Conservation (phyloP, 371 early-diverging fungal species). For the Circinella minor region DNA sequence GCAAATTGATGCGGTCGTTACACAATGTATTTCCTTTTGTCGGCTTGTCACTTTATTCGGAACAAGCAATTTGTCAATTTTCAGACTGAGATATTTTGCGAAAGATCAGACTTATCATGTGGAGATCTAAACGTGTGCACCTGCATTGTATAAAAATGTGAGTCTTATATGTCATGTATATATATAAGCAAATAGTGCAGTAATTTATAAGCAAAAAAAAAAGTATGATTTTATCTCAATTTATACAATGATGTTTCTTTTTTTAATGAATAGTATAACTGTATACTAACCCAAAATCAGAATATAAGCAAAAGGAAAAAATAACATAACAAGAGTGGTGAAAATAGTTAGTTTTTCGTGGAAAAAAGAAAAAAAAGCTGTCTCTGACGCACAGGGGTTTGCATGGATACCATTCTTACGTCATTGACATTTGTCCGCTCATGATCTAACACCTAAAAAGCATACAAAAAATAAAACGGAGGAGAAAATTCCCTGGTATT, state of each 20-base stretch:
- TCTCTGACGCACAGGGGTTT: constrained; percentile 9
- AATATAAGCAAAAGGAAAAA: not conserved
- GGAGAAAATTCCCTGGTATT: not conserved
- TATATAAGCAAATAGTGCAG: no score
- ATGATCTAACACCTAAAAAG: not conserved
- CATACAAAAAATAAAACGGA: not conserved
- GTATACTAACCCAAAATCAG: no score
- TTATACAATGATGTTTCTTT: no score
- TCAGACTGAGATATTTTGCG: not conserved
- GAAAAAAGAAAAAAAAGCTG: not conserved
- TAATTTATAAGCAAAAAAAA: no score
- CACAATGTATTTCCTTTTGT: not conserved
- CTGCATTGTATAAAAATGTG: no score
- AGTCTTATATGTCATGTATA: no score
- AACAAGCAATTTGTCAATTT: not conserved
- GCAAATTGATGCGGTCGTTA: not conserved
- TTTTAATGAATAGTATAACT: no score
- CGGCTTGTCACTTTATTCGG: not conserved
- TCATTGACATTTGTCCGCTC: not conserved
- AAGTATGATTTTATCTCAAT: no score
- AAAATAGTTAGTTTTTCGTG: not conserved
- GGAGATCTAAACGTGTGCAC: not conserved
- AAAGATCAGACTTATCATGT: constrained; percentile 10
- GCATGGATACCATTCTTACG: constrained; percentile 5
- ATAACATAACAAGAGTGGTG: not conserved